These are phyloP conservation scores for Cordyceps pruinosa DNA, from an alignment of 2,329 filamentous ascomycete genomes.

Conservation along the genomic window DNA sequence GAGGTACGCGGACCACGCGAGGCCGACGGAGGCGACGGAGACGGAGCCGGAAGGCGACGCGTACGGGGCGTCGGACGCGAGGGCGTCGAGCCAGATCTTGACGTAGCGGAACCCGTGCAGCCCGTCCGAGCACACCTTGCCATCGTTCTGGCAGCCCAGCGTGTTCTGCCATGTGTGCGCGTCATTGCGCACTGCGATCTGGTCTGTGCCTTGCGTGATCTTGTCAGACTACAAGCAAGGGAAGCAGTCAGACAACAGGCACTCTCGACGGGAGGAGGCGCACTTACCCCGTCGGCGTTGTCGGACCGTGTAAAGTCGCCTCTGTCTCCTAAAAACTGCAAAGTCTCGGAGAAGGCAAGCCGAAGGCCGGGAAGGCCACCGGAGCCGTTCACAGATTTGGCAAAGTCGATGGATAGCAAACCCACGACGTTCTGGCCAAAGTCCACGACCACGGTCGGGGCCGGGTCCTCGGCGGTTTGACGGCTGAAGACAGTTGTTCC, in stretches of 20 bases:
- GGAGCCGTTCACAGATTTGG: conserved; percentile 23
- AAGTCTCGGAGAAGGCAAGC: conserved; percentile 42
- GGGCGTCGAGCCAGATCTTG: conserved; percentile 39
- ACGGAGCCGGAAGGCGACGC: too few relatives aligned
- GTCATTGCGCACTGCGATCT: conserved; percentile 37
- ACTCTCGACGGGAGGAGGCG: too few relatives aligned
- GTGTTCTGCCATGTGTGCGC: conserved; percentile 39
- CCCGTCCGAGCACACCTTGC: conserved; percentile 43
- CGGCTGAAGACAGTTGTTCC: neutral
- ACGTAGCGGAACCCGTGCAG: conserved; percentile 48
- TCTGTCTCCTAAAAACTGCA: conserved; percentile 35
- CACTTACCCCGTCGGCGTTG: conserved; percentile 29
- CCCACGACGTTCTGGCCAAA: conserved; percentile 44
- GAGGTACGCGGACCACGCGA: too few relatives aligned
- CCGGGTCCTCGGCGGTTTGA: too few relatives aligned
- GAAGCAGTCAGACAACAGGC: too few relatives aligned
- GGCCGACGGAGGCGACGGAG: too few relatives aligned
- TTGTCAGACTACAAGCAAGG: conserved; percentile 20
- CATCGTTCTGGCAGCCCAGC: conserved; percentile 36
- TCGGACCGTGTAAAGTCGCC: conserved; percentile 45
- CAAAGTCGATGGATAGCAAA: conserved; percentile 35
- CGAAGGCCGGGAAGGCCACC: conserved; percentile 33
- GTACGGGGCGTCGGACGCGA: conserved; percentile 37
- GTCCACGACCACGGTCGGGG: conserved; percentile 39
- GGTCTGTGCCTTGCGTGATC: conserved; percentile 41